Evolutionary conservation across 2,329 filamentous ascomycete genomes (phyloP).

Genomic region (Fusarium sp.): DNA sequence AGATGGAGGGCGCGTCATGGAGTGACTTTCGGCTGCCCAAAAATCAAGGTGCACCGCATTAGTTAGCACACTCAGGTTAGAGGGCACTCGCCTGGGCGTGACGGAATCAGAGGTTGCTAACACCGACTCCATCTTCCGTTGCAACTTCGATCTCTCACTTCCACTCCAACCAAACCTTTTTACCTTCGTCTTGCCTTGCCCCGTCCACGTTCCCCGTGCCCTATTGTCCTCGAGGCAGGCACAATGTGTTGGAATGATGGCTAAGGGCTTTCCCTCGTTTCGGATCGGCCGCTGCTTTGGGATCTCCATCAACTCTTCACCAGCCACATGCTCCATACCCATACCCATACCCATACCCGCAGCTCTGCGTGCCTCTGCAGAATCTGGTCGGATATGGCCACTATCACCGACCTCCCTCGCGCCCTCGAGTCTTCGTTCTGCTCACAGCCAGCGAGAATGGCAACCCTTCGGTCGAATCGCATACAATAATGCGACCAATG

Average conservation of each 20-base stretch:
- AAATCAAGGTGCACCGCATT: conserved; percentile 27
- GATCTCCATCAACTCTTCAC: conserved; percentile 40
- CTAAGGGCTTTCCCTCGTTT: conserved; percentile 51
- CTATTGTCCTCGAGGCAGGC: conserved; percentile 40
- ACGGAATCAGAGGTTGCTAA: conserved; percentile 33
- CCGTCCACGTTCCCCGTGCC: conserved; percentile 27
- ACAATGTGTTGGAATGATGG: conserved; percentile 55
- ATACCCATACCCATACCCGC: conserved; percentile 5
- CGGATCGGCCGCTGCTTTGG: conserved; percentile 49
- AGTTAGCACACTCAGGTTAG: neutral
- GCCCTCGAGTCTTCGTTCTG: conserved; percentile 10
- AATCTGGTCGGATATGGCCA: conserved; percentile 22
- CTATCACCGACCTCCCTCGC: conserved; percentile 13
- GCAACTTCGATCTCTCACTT: conserved; percentile 21
- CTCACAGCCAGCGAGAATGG: conserved; percentile 20
- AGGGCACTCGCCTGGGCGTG: conserved; percentile 16
- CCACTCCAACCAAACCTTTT: conserved; percentile 5
- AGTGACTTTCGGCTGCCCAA: conserved; percentile 44
- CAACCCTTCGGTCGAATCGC: conserved; percentile 8
- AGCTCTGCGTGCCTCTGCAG: conserved; percentile 25
- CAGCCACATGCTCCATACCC: conserved; percentile 35
- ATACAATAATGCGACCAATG: conserved; percentile 3
- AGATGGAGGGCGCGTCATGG: conserved; percentile 50
- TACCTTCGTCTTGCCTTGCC: conserved; percentile 14
- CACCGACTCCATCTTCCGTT: conserved; percentile 20